phyloP scores from a whole-genome alignment of 768 basidiomycete genomes.

The Mycena maculata region DNA sequence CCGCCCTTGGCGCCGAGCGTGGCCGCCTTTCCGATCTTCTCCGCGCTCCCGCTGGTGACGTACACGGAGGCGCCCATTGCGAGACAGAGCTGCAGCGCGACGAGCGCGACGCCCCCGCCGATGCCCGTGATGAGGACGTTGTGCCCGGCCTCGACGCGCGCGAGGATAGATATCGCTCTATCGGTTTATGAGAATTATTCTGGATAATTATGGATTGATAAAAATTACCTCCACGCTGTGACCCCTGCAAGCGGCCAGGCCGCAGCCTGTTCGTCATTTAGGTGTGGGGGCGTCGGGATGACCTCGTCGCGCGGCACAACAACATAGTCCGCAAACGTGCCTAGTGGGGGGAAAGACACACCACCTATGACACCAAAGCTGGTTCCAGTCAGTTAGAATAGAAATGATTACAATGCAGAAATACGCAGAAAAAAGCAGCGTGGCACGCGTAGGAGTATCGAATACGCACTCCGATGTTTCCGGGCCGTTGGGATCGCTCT shows the following conservation, averaged over 20 bases:
- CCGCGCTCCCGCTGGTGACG: constrained; percentile 77
- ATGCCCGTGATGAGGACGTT: constrained; percentile 86
- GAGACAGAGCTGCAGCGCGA: constrained; percentile 79
- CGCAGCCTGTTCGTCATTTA: constrained; percentile 74
- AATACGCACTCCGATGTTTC: constrained; percentile 66
- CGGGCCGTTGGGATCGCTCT: constrained; percentile 69
- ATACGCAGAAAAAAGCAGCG: too few relatives aligned
- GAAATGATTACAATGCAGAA: too few relatives aligned
- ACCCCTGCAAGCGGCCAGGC: constrained; percentile 84
- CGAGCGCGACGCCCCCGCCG: constrained; percentile 86
- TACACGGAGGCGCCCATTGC: constrained; percentile 85
- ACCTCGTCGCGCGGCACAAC: constrained; percentile 78
- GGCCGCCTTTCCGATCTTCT: constrained; percentile 76
- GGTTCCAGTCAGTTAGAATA: too few relatives aligned
- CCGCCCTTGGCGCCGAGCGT: constrained; percentile 82
- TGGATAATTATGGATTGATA: too few relatives aligned
- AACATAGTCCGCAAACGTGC: constrained; percentile 83
- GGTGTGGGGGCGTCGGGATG: constrained; percentile 71
- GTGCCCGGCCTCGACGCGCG: constrained; percentile 68
- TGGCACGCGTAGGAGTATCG: too few relatives aligned
- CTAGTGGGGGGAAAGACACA: constrained; percentile 61
- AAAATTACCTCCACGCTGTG: constrained; percentile 90
- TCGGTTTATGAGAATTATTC: not conserved
- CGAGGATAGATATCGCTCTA: constrained; percentile 41
- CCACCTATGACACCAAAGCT: constrained; percentile 81